Percentiles rank a stretch among this genome's conserved stretches.
phyloP scores from a whole-genome alignment of 2,329 filamentous ascomycete species.

The Nakataea oryzae region DNA sequence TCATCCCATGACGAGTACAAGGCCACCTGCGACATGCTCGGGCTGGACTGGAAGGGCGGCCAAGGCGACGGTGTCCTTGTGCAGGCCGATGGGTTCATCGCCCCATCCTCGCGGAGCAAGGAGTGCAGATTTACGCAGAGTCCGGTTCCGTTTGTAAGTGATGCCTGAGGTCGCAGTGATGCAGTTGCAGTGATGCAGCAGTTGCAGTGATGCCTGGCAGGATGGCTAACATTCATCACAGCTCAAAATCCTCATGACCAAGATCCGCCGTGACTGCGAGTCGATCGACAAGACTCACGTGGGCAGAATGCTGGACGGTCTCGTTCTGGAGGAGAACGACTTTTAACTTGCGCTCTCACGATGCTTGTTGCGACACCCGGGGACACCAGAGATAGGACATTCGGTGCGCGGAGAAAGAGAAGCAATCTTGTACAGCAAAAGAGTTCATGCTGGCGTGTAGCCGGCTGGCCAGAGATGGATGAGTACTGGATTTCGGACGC shows the following conservation, averaged over 20 bases:
- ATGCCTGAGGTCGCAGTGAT: too few species aligned
- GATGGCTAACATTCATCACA: neutral
- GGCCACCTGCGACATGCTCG: slow-evolving; percentile 37
- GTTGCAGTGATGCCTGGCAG: too few species aligned
- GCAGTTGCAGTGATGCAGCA: too few species aligned
- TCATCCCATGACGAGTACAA: slow-evolving; percentile 41
- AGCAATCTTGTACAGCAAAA: too few species aligned
- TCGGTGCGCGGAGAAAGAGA: too few species aligned
- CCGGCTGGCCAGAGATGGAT: too few species aligned
- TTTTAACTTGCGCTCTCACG: too few species aligned
- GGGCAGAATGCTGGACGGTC: slow-evolving; percentile 29
- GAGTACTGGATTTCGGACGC: too few species aligned
- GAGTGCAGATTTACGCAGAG: neutral
- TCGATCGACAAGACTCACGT: slow-evolving; percentile 30
- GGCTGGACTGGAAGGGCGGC: slow-evolving; percentile 13
- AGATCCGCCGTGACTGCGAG: slow-evolving; percentile 24
- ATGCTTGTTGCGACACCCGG: too few species aligned
- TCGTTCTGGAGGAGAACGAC: neutral
- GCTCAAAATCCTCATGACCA: slow-evolving; percentile 22
- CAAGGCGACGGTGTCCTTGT: neutral
- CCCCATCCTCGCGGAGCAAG: neutral
- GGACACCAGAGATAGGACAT: too few species aligned
- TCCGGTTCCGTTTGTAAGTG: neutral
- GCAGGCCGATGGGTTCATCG: neutral
- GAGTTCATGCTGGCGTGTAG: too few species aligned